These are phyloP conservation scores for Penicillium italicum DNA, from an alignment of 2,329 filamentous ascomycete species.

Conservation along the genomic window DNA sequence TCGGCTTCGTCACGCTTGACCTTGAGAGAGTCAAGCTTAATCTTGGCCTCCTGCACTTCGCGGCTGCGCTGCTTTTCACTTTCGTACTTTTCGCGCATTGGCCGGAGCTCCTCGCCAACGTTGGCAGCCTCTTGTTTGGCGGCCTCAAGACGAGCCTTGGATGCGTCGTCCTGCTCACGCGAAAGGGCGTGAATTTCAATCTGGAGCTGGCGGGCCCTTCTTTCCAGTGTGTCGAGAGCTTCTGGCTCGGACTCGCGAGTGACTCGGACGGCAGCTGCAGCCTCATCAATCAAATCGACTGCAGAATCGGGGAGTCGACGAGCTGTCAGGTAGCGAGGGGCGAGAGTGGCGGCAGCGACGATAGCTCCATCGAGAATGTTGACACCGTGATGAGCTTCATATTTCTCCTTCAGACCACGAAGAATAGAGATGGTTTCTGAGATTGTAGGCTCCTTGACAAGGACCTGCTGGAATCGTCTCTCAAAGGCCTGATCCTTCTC, in stretches of 20 bases:
- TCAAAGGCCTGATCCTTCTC: conserved; percentile 98
- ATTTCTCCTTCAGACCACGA: conserved; percentile 96
- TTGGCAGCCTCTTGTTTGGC: conserved; percentile 91
- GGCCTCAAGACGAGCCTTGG: conserved; percentile 73
- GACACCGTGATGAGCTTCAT: conserved; percentile 97
- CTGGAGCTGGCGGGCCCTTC: conserved; percentile 82
- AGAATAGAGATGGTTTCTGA: conserved; percentile 93
- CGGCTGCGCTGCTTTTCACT: conserved; percentile 86
- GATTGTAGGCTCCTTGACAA: conserved; percentile 90
- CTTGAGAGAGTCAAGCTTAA: conserved; percentile 87
- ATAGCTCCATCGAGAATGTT: conserved; percentile 93
- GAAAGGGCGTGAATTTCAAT: conserved; percentile 96
- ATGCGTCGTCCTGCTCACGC: conserved; percentile 91
- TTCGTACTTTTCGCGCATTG: conserved; percentile 92
- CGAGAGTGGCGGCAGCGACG: conserved; percentile 84
- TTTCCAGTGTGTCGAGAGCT: conserved; percentile 89
- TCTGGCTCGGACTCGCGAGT: conserved; percentile 95
- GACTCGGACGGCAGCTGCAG: conserved; percentile 91
- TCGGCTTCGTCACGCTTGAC: conserved; percentile 93
- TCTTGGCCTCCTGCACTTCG: conserved; percentile 88
- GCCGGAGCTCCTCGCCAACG: conserved; percentile 86
- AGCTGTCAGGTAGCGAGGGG: conserved; percentile 86
- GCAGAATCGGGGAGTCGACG: conserved; percentile 92
- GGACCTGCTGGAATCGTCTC: conserved; percentile 94
- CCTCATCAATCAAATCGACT: conserved; percentile 94